A percentile compares a stretch with the other conserved stretches of the same genome.
These are phyloP conservation scores for Allium sativum DNA, from an alignment of 106 monocot genomes.

Conservation along the genomic window DNA sequence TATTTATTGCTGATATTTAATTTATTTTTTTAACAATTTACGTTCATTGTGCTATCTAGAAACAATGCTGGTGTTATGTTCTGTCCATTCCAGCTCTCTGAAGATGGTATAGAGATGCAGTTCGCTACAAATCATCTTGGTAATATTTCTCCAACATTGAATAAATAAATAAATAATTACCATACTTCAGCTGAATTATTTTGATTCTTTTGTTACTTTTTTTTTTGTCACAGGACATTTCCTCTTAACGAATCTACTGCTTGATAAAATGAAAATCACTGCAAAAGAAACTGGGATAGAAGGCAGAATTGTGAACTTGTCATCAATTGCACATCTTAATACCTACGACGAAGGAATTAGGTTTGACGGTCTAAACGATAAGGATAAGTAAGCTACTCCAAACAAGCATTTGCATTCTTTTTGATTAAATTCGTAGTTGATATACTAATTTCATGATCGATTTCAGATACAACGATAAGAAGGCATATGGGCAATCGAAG, in stretches of 20 bases:
- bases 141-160: neutral
- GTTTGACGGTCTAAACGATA: slow-evolving; percentile 54
- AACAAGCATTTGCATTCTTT: too few relatives aligned
- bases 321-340: slow-evolving; percentile 58
- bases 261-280: slow-evolving; percentile 75
- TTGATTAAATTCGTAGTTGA: too few relatives aligned
- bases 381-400: slow-evolving; percentile 17
- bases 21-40: neutral
- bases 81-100: slow-evolving; percentile 29
- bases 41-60: slow-evolving; percentile 18
- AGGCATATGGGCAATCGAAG: slow-evolving; percentile 81
- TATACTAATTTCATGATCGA: too few relatives aligned
- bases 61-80: slow-evolving; percentile 95
- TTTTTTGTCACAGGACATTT: slow-evolving; percentile 55
- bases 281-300: slow-evolving; percentile 52
- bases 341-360: slow-evolving; percentile 49
- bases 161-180: neutral
- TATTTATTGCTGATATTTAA: neutral
- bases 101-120: slow-evolving; percentile 82
- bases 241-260: slow-evolving; percentile 73
- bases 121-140: slow-evolving; percentile 90
- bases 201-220: neutral
- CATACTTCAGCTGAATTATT: neutral
- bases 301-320: slow-evolving; percentile 77
- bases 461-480: slow-evolving; percentile 56